These are phyloP conservation scores for Heliamphora exappendiculata DNA, from an alignment of 148 eudicot species.

Conservation along the genomic window DNA sequence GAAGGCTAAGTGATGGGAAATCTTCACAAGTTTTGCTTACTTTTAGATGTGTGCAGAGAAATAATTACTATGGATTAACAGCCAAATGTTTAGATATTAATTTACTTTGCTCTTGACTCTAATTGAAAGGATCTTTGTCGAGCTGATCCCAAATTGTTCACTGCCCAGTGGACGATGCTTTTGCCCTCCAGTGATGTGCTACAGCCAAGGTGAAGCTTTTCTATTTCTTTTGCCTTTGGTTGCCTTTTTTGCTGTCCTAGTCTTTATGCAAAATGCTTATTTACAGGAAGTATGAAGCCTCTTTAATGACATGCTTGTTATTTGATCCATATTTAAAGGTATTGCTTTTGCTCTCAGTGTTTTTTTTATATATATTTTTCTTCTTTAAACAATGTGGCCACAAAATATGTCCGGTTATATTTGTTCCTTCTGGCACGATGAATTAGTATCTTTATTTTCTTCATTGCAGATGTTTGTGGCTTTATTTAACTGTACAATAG, in stretches of 20 bases:
- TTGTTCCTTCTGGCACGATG: neutral
- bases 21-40: neutral
- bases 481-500: neutral
- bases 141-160: slow-evolving; percentile 82
- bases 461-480: neutral
- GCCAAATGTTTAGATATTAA: neutral
- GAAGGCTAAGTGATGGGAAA: neutral
- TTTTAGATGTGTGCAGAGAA: neutral
- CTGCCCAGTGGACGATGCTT: slow-evolving; percentile 90
- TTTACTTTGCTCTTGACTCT: slow-evolving; percentile 7
- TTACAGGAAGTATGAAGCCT: slow-evolving; percentile 74
- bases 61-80: neutral
- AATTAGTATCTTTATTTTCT: slow-evolving; percentile 8
- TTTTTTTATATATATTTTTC: neutral
- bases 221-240: neutral
- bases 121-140: slow-evolving; percentile 78
- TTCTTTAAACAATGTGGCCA: neutral
- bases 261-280: slow-evolving; percentile 13
- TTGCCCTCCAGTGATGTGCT: slow-evolving; percentile 86
- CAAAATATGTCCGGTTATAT: neutral
- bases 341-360: slow-evolving; percentile 1
- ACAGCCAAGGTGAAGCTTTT: slow-evolving; percentile 58
- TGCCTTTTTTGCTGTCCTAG: slow-evolving; percentile 1
- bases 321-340: slow-evolving; percentile 90
- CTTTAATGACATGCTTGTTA: slow-evolving; percentile 79